These are phyloP conservation scores for Diospyros kaki DNA, from an alignment of 148 eudicot genomes.

Conservation along the genomic window DNA sequence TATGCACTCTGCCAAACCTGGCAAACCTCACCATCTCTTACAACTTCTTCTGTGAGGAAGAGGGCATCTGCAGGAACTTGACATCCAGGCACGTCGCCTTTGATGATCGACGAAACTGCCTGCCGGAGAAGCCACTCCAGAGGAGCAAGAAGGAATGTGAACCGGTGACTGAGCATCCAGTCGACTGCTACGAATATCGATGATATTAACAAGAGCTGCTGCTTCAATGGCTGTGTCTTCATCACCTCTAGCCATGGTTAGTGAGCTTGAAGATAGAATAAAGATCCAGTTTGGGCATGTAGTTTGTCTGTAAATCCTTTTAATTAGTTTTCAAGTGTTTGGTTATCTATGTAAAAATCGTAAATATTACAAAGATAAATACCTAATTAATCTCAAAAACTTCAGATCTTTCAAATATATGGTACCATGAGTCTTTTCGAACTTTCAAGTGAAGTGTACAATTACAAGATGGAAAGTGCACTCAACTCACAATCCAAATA, in stretches of 20 bases:
- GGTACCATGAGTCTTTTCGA: too few species aligned
- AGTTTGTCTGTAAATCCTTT: background rate
- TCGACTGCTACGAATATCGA: constrained; percentile 42
- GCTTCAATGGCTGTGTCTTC: background rate
- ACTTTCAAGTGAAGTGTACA: too few species aligned
- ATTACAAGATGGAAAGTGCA: too few species aligned
- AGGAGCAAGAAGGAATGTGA: constrained; percentile 69
- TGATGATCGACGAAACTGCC: constrained; percentile 63
- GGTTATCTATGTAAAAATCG: too few species aligned
- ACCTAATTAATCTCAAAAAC: too few species aligned
- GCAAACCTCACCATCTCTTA: constrained; percentile 51
- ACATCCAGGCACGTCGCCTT: constrained; percentile 35
- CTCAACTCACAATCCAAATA: too few species aligned
- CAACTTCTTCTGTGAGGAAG: constrained; percentile 68
- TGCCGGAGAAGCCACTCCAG: constrained; percentile 56
- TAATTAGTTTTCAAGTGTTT: background rate
- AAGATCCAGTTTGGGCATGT: constrained; percentile 6
- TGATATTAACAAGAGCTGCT: background rate
- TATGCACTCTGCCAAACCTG: constrained; percentile 56
- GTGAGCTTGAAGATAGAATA: background rate
- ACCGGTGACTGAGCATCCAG: constrained; percentile 41
- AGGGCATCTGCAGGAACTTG: constrained; percentile 45
- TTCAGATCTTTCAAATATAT: too few species aligned
- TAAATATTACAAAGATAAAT: too few species aligned
- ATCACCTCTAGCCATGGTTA: background rate